Evolutionary conservation across 441 rosid species (phyloP).

Genomic region (Croton setiger): DNA sequence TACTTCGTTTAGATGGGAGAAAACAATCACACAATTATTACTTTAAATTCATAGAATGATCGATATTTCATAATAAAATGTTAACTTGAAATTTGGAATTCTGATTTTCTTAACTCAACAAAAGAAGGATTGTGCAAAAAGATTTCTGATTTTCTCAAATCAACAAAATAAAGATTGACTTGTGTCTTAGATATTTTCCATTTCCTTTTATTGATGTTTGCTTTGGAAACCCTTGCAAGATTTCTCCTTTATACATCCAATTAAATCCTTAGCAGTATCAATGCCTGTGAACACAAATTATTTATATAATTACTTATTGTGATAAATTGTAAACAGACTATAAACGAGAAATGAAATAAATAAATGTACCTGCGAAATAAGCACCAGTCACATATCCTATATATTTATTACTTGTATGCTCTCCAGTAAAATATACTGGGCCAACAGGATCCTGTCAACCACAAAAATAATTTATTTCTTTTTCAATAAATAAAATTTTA

Average conservation of each 20-base stretch:
- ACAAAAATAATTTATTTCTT: background rate
- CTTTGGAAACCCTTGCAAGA: constrained; percentile 10
- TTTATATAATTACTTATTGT: background rate
- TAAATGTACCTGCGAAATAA: constrained; percentile 30
- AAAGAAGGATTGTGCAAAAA: too few species aligned
- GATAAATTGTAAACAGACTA: background rate
- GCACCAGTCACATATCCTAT: constrained; percentile 33
- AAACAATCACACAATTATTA: too few species aligned
- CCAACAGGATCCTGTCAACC: constrained; percentile 29
- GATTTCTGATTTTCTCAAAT: too few species aligned
- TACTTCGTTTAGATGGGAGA: too few species aligned
- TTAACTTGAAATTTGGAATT: too few species aligned
- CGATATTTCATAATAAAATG: too few species aligned
- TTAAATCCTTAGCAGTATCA: constrained; percentile 16
- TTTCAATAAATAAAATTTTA: too few species aligned
- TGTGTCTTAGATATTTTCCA: too few species aligned
- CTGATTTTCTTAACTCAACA: too few species aligned
- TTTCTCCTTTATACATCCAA: constrained; percentile 15
- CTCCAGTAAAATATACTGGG: constrained; percentile 37
- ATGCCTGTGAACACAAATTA: constrained; percentile 8
- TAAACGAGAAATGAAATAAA: background rate
- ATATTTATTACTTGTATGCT: constrained; percentile 30
- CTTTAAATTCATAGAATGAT: too few species aligned
- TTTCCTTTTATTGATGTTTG: too few species aligned
- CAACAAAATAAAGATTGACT: too few species aligned